Conservation (phyloP, 768 basidiomycete genomes). For the Paxillus involutus region DNA sequence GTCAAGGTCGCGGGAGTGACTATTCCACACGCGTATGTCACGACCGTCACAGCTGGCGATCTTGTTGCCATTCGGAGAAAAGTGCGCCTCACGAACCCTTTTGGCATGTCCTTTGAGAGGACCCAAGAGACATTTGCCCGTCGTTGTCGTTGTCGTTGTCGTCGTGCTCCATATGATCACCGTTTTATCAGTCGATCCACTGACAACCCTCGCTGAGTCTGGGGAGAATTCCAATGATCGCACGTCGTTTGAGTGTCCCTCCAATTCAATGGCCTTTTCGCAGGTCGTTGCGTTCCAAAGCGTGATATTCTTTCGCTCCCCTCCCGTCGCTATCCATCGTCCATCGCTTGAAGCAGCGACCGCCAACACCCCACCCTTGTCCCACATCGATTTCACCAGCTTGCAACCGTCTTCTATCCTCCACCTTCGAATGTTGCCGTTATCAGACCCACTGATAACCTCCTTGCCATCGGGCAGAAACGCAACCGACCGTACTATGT, state of each 20-base stretch:
- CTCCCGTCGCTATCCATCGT: too few species aligned
- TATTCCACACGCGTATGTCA: not conserved
- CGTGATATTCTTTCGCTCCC: not conserved
- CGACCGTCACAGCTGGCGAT: not conserved
- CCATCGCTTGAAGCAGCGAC: too few species aligned
- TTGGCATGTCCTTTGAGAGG: not conserved
- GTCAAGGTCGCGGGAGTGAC: not conserved
- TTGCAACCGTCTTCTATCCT: too few species aligned
- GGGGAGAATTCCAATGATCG: not conserved
- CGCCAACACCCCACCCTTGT: too few species aligned
- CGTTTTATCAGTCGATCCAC: not conserved
- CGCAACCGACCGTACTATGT: too few species aligned
- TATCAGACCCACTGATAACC: too few species aligned
- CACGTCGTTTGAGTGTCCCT: not conserved
- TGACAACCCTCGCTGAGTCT: too few species aligned
- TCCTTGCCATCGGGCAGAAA: too few species aligned
- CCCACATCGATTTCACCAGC: too few species aligned
- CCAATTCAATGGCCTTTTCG: not conserved
- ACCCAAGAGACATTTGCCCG: not conserved
- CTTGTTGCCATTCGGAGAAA: not conserved
- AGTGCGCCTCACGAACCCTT: not conserved
- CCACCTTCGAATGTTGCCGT: too few species aligned
- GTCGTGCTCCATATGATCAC: not conserved
- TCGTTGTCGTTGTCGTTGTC: not conserved
- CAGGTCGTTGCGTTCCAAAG: not conserved